phyloP scores from a whole-genome alignment of 202 grass and related monocot species.

The Setaria viridis region DNA sequence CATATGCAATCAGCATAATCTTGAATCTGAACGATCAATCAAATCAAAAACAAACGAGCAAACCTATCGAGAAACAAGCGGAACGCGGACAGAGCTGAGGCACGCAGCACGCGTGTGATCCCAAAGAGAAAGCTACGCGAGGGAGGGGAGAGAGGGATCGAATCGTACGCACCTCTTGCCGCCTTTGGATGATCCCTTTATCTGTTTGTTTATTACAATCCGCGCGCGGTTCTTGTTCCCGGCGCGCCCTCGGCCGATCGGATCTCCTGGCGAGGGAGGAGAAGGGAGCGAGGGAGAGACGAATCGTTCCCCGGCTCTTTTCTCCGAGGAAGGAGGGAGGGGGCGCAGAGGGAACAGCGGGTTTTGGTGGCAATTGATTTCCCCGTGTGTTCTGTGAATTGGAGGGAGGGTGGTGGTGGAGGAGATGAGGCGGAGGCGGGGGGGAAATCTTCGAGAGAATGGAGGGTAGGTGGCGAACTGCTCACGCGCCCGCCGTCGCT shows the following conservation, averaged over 20 bases:
- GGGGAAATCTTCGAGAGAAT: not conserved
- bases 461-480: conserved; percentile 56
- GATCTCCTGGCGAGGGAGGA: not conserved
- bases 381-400: conserved; percentile 17
- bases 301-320: not conserved
- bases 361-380: not conserved
- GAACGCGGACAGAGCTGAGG: not conserved
- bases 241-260: not conserved
- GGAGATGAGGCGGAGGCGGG: not conserved
- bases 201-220: not conserved
- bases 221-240: not conserved
- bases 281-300: not conserved
- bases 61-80: not conserved
- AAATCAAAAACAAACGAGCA: not conserved
- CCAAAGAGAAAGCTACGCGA: not conserved
- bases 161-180: not conserved
- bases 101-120: not conserved
- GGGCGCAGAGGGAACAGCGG: not conserved
- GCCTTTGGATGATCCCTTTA: not conserved
- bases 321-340: not conserved
- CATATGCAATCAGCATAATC: not conserved
- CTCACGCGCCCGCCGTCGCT: conserved; percentile 46
- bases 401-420: not conserved
- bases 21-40: too few relatives aligned
- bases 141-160: not conserved